Base-by-base conservation (phyloP, 371 early-diverging fungal species). In the Paraphysoderma sedebokerense region DNA sequence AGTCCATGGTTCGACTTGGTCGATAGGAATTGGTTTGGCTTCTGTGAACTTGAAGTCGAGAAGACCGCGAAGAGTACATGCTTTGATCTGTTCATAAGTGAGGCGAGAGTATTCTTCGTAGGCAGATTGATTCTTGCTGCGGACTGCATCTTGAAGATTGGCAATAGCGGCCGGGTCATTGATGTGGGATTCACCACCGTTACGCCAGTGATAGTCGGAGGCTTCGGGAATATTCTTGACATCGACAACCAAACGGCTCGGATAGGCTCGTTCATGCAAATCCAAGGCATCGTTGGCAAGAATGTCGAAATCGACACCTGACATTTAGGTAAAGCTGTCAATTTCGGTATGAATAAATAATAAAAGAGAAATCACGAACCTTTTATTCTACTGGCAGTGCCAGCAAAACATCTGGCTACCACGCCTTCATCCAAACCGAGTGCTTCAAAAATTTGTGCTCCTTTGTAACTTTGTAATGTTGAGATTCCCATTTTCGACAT, bases 401-500 rank as follows among this genome's bases (percentile, higher is more conserved):
- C 93, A 32, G 80, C 74, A 60, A 96, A 92, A 58, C 92, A 93
- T 41, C 77, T 74, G 20, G 76, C 72, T 47, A 96, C 80, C 40
- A 96, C 91, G 26, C 81, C 68, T 40, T 79, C 73, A 47, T 87
- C 85, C 6, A 96, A 59, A 52, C 97, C 97, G 20, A 96, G 76
- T 20, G 91, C 90, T 63, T 96, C 97, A 61, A 96, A 93, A 55
- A 91, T 91, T 70, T 96, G 93, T 12, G 97, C 93, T 46, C 93
- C 97, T 66, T 93, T 93, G 75, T 96, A 96, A 28, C 84, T 83
- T 59, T 92, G 92, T 50, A 96, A 64, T 11, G 97, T 93, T 17
- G 92, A 92, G 46, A 96, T 92, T 54, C 97, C 97, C 97, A 96
- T 96, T 75, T 96, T 96, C 60, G 92, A 88, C 92, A 93, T 93